Evolutionary conservation across 2,329 filamentous ascomycete species (phyloP).

Genomic region (Alternaria triticina): DNA sequence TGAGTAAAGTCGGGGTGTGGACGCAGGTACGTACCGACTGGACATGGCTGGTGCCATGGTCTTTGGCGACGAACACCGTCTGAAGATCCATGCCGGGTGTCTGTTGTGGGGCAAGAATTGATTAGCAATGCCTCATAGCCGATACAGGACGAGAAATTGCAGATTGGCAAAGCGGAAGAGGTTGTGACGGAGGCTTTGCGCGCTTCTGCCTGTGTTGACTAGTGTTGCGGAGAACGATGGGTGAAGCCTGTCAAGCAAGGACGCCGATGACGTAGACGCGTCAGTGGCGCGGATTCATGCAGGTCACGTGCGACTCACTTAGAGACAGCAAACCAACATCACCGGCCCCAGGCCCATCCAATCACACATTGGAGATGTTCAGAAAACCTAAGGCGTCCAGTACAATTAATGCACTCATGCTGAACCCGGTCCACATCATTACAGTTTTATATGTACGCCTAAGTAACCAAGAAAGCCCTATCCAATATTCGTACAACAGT

Average conservation of each 20-base stretch:
- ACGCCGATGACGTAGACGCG: conserved; percentile 21
- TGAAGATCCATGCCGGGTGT: conserved; percentile 24
- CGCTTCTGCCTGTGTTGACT: conserved; percentile 1
- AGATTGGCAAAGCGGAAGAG: not conserved
- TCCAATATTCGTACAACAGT: conserved; percentile 7
- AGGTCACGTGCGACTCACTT: conserved; percentile 8
- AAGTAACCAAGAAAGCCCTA: not conserved
- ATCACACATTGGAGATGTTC: not conserved
- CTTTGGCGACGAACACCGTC: conserved; percentile 17
- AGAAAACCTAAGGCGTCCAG: not conserved
- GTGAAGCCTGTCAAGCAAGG: conserved; percentile 8
- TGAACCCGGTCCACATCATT: not conserved
- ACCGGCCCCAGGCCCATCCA: not conserved
- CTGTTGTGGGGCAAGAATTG: not conserved
- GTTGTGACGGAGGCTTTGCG: not conserved
- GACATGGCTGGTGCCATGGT: conserved; percentile 17
- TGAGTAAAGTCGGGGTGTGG: not conserved
- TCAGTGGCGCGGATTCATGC: conserved; percentile 3
- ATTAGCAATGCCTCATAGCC: conserved; percentile 9
- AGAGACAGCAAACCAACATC: not conserved
- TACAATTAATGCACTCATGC: not conserved
- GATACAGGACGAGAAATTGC: not conserved
- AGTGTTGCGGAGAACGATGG: conserved; percentile 2
- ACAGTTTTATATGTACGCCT: conserved; percentile 1
- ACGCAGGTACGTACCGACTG: conserved; percentile 22